phyloP scores from a whole-genome alignment of 1,284 basidiomycete species.

The Trichosporon asahii region DNA sequence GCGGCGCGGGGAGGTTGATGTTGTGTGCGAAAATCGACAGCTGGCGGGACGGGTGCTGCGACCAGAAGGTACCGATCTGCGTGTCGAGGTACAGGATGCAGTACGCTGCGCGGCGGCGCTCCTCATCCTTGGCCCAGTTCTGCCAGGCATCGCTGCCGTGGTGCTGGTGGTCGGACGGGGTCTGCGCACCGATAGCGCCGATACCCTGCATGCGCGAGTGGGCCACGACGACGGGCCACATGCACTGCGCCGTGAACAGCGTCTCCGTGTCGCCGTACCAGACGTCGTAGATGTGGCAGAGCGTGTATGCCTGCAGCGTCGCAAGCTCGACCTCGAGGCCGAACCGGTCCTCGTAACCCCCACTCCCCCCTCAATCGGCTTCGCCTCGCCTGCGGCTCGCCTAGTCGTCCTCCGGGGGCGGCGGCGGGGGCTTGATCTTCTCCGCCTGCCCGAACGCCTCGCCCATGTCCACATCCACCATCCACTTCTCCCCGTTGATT shows the following conservation, averaged over 20 bases:
- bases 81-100: slow-evolving; percentile 44
- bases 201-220: slow-evolving; percentile 46
- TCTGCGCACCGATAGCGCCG: slow-evolving; percentile 26
- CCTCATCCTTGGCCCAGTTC: slow-evolving; percentile 44
- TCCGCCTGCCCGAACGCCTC: slow-evolving; percentile 38
- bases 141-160: slow-evolving; percentile 37
- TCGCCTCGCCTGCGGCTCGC: too few species aligned
- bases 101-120: slow-evolving; percentile 43
- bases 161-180: slow-evolving; percentile 18
- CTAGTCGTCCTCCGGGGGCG: slow-evolving; percentile 14
- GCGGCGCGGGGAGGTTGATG: slow-evolving; percentile 35
- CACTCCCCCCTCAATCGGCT: too few species aligned
- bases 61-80: slow-evolving; percentile 44
- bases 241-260: slow-evolving; percentile 43
- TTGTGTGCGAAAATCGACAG: slow-evolving; percentile 46
- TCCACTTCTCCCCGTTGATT: slow-evolving; percentile 31
- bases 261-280: slow-evolving; percentile 39
- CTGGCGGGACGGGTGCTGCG: slow-evolving; percentile 41
- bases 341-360: slow-evolving; percentile 34
- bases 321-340: slow-evolving; percentile 41
- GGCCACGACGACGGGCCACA: slow-evolving; percentile 44
- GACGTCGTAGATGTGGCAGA: slow-evolving; percentile 44
- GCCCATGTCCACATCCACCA: slow-evolving; percentile 40
- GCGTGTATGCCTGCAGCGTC: slow-evolving; percentile 38
- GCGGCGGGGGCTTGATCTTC: slow-evolving; percentile 17